Conservation (phyloP, 352 stramenopile genomes). For the Thalassiosira pacifica region DNA sequence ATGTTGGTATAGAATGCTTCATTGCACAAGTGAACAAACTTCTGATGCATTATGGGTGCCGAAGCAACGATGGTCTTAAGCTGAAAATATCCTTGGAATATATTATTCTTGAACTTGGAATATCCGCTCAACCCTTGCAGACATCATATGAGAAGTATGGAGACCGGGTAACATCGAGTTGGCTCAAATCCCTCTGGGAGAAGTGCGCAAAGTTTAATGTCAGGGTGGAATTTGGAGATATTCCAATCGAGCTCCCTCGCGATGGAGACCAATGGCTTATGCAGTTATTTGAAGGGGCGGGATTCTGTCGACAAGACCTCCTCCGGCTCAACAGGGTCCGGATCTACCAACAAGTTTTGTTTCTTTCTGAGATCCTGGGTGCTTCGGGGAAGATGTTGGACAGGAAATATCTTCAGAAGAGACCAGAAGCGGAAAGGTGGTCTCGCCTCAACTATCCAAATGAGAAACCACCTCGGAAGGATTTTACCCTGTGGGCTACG, state of each 20-base stretch:
- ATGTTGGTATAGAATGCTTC: not conserved
- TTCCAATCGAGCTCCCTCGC: not conserved
- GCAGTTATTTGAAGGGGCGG: not conserved
- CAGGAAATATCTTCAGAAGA: not conserved
- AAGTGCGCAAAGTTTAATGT: conserved; percentile 7
- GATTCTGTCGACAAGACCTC: not conserved
- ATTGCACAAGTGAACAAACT: conserved; percentile 5
- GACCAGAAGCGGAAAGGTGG: not conserved
- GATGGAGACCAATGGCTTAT: conserved; percentile 33
- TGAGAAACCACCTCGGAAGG: not conserved
- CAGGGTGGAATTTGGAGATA: not conserved
- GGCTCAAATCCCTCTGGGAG: conserved; percentile 34
- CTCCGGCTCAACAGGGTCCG: not conserved
- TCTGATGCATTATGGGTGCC: not conserved
- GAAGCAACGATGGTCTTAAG: not conserved
- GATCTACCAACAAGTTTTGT: not conserved
- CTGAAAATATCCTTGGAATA: conserved; percentile 1
- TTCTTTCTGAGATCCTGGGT: not conserved
- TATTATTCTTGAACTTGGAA: conserved; percentile 8
- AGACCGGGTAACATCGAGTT: conserved; percentile 4
- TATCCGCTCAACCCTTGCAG: conserved; percentile 17
- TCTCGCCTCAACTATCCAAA: conserved; percentile 1
- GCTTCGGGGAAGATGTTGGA: not conserved
- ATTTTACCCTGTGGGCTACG: not conserved
- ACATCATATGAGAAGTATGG: conserved; percentile 11